Conservation (phyloP, 1,139 yeast genomes). For the Saccharomyces hybrid region DNA sequence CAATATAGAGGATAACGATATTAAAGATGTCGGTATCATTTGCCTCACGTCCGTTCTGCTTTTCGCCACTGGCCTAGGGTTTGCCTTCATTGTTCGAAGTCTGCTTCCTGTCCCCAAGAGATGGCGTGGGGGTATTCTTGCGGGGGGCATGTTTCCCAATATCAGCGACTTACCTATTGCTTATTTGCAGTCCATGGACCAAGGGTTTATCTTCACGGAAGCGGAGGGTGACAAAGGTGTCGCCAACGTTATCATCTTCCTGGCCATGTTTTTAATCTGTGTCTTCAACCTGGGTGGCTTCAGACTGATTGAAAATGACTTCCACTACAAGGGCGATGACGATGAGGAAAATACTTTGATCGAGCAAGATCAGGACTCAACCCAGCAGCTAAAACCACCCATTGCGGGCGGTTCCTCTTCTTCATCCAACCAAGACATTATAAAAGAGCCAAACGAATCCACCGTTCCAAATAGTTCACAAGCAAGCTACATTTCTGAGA, state of each 20-base stretch:
- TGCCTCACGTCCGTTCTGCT: slow-evolving; percentile 37
- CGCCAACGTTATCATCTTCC: slow-evolving; percentile 75
- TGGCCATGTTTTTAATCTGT: slow-evolving; percentile 60
- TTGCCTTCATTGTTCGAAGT: slow-evolving; percentile 27
- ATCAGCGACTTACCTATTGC: slow-evolving; percentile 89
- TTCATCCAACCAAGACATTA: slow-evolving; percentile 1
- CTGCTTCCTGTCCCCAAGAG: slow-evolving; percentile 51
- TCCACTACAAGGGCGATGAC: slow-evolving; percentile 26
- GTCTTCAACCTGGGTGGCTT: slow-evolving; percentile 78
- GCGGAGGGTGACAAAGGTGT: slow-evolving; percentile 69
- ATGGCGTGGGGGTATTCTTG: slow-evolving; percentile 77
- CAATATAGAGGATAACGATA: slow-evolving; percentile 64
- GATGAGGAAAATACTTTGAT: slow-evolving; percentile 3
- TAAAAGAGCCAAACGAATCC: slow-evolving; percentile 1
- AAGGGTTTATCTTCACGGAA: slow-evolving; percentile 51
- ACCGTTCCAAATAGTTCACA: background rate
- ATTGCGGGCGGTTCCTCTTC: background rate
- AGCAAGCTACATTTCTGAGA: background rate
- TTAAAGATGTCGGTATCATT: slow-evolving; percentile 70
- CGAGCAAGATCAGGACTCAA: background rate
- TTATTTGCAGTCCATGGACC: slow-evolving; percentile 71
- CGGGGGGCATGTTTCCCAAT: slow-evolving; percentile 73
- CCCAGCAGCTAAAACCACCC: slow-evolving; percentile 1
- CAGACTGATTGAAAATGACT: slow-evolving; percentile 63
- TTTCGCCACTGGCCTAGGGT: slow-evolving; percentile 28